Conservation (phyloP, 169 alveolate species). For the Plasmodium billcollinsi region DNA sequence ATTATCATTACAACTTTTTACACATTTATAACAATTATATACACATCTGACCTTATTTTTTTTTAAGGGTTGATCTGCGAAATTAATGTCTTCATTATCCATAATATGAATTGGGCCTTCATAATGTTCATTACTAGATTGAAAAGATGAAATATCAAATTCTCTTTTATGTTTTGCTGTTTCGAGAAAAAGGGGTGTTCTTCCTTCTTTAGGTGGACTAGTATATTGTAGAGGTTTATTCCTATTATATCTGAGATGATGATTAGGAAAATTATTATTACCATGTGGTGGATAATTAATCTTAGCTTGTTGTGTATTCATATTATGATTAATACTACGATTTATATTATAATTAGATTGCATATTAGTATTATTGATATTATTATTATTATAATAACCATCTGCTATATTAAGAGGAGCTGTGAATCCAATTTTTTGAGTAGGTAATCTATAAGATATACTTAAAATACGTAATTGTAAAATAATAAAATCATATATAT, state of each 20-base stretch:
- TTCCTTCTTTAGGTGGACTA: slow-evolving; percentile 32
- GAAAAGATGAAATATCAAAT: background rate
- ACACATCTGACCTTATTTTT: too few relatives aligned
- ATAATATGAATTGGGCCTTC: background rate
- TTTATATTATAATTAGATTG: background rate
- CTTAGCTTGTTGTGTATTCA: background rate
- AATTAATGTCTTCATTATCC: background rate
- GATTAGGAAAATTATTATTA: background rate
- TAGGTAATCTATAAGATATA: slow-evolving; percentile 81
- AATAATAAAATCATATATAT: slow-evolving; percentile 82
- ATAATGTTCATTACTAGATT: background rate
- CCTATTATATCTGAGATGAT: slow-evolving; percentile 13
- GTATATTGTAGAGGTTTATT: slow-evolving; percentile 34
- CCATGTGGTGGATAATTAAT: too few relatives aligned
- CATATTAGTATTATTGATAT: background rate
- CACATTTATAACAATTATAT: too few relatives aligned
- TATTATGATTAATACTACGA: background rate
- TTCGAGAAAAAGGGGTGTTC: slow-evolving; percentile 24
- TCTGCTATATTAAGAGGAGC: slow-evolving; percentile 77
- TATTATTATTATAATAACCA: background rate
- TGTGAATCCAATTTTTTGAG: slow-evolving; percentile 83
- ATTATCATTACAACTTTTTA: too few relatives aligned
- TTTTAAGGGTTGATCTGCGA: too few relatives aligned
- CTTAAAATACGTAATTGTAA: slow-evolving; percentile 79
- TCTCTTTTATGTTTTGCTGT: slow-evolving; percentile 56